Base-by-base conservation (phyloP, 2,329 filamentous ascomycete genomes). In the Nectriaceae sp. region DNA sequence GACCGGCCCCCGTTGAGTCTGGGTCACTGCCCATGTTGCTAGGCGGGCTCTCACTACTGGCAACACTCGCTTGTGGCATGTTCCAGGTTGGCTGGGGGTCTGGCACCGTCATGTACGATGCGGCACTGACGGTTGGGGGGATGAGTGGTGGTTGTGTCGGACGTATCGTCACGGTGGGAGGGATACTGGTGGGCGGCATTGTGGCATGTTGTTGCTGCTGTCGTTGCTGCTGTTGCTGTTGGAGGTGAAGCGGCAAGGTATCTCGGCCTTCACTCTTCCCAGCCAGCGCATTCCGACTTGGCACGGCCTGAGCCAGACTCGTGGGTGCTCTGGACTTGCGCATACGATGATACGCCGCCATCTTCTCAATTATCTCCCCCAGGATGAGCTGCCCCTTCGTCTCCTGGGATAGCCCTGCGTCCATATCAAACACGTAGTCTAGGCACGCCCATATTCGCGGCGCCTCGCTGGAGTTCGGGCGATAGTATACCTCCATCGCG, bases 391-490 rank as follows among this genome's bases (percentile, higher is more conserved):
- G 69, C 11, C 76, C 78, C 63, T 90, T 90, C 37, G 80, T 72
- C 16, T 76, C 72, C 3, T 76, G 75, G 11, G 76, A 66, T 36
- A 80, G 65, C 26, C 73, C 65, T 4, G 74, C 63, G 24, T 86
- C 77, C 21, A 85, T 70, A 42, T 83, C 79, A 63, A 89, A 91
- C 20, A 88, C 83, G 62, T 84, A 90, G 62, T 91, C 86, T 21
- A 90, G 71, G 58, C 84, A 87, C 26, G 73, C 70, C 87, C 88
- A 90, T 49, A 90, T 87, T 8, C 87, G 78, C 20, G 80, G 76
- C 2, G 83, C 82, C 51, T 87, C 77, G 42, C 75, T 75, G 40
- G 78, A 74, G 44, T 77, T 70, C 0, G 83, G 80, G 35, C 77
- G 75, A 40, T 78, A 77, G 62, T 83, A 87, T 4, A 89, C 70